Percentiles rank a stretch among this genome's conserved stretches.
Conservation (phyloP, 306 rosid species). For the Mimosa bimucronata region DNA sequence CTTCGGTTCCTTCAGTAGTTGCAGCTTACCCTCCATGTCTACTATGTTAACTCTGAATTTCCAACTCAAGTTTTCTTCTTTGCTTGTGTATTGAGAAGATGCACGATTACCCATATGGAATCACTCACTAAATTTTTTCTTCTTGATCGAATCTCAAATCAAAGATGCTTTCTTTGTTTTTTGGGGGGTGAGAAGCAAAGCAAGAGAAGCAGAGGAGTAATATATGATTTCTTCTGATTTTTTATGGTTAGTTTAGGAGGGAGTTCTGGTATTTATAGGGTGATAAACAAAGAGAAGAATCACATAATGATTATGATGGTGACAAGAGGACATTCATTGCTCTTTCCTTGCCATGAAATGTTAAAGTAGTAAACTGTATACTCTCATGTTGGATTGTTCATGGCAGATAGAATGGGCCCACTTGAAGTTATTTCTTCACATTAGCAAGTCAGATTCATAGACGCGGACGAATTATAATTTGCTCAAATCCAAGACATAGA, state of each 20-base stretch:
- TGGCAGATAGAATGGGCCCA: neutral
- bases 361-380: neutral
- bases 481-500: too few species aligned
- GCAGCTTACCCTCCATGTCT: constrained; percentile 56
- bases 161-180: neutral
- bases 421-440: neutral
- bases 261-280: constrained; percentile 35
- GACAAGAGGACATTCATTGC: constrained; percentile 14
- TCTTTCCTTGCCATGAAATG: neutral
- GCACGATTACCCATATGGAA: constrained; percentile 63
- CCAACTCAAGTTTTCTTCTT: constrained; percentile 35
- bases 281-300: neutral
- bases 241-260: neutral
- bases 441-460: neutral
- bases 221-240: neutral
- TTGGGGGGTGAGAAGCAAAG: too few species aligned
- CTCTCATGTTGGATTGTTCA: neutral
- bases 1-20: constrained; percentile 52
- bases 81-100: constrained; percentile 42
- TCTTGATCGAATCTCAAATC: neutral
- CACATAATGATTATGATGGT: neutral
- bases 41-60: constrained; percentile 47
- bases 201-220: neutral
- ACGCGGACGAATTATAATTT: too few species aligned
- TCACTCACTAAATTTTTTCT: neutral